phyloP scores from a whole-genome alignment of 768 basidiomycete genomes.

The Amanita thiersii region DNA sequence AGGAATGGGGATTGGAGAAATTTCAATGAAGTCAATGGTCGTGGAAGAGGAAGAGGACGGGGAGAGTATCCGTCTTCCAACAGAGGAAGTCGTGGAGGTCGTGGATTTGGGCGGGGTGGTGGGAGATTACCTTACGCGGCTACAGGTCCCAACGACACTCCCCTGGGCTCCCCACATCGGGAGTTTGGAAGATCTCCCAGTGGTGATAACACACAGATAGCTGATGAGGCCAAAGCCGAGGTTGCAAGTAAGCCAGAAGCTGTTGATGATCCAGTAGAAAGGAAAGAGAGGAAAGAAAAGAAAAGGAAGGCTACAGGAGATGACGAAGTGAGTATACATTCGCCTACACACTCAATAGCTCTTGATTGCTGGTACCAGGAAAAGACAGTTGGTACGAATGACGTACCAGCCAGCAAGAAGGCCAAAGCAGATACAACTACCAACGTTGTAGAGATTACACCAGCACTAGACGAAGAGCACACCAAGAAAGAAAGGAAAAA shows the following conservation, averaged over 20 bases:
- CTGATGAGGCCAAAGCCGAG: conserved; percentile 11
- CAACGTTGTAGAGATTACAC: conserved; percentile 5
- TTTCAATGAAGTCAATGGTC: conserved; percentile 1
- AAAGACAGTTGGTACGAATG: conserved; percentile 1
- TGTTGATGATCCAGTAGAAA: conserved; percentile 8
- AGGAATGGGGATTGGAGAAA: too few relatives aligned
- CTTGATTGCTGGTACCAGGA: not conserved
- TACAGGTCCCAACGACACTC: conserved; percentile 67
- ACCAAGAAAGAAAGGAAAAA: conserved; percentile 11
- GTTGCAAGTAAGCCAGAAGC: conserved; percentile 7
- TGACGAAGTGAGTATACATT: conserved; percentile 7
- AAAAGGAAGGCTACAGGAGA: conserved; percentile 13
- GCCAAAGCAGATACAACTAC: conserved; percentile 14
- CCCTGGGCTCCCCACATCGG: conserved; percentile 54
- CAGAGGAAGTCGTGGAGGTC: conserved; percentile 26
- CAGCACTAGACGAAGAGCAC: conserved; percentile 16
- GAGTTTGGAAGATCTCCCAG: conserved; percentile 20
- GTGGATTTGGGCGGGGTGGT: conserved; percentile 25
- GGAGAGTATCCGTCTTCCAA: conserved; percentile 12
- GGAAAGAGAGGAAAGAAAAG: conserved; percentile 14
- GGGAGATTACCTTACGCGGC: conserved; percentile 17
- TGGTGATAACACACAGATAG: conserved; percentile 21
- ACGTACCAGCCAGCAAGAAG: conserved; percentile 10
- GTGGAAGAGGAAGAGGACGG: conserved; percentile 15
- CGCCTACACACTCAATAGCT: not conserved